Evolutionary conservation across 2,329 filamentous ascomycete species (phyloP), one percentile per base, ranked within the genome.

Genomic region (Ceratocystis diversiconidia): DNA sequence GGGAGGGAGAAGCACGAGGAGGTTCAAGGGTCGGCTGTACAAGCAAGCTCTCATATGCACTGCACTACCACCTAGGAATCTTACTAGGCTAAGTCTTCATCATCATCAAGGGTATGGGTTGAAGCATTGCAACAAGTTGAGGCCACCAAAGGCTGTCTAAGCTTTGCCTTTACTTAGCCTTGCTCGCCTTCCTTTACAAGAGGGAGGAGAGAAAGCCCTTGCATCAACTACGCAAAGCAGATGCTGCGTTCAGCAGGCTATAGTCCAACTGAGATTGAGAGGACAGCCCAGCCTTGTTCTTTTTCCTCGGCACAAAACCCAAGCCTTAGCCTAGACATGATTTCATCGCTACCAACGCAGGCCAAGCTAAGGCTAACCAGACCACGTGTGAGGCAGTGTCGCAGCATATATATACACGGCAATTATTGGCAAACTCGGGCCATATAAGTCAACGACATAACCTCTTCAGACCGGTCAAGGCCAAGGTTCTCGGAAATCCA

Each of bases 371-470:
- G 28, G 1, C 55, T 8, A n/a, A 19, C 15, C 25, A 25, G 12
- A n/a, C 55, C 55, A 59, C 55, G 55, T 59, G 55, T 36, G 55
- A 59, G 28, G 55, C 55, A 59, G 55, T 59, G 28, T 59, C 32
- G 48, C 22, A 19, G n/a, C 25, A 32, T 30, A 17, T 59, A 59
- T 59, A 36, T 19, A 28, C 28, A 28, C 55, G 19, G 55, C 15
- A 28, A 57, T 3, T 57, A 59, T 32, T 12, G 55, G 8, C 55
- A n/a, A 19, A 32, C 55, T 19, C 15, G 55, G 28, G 15, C 55
- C 55, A 59, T 59, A n/a, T 59, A 36, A 32, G 55, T 59, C 10
- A n/a, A 30, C 55, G 32, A 30, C 25, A 59, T 30, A n/a, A 19
- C 7, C 15, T 59, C 28, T 28, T 36, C 28, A 59, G 55, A n/a